Evolutionary conservation across 1,139 yeast species (phyloP).

Genomic region (Debaryomyces subglobosus): DNA sequence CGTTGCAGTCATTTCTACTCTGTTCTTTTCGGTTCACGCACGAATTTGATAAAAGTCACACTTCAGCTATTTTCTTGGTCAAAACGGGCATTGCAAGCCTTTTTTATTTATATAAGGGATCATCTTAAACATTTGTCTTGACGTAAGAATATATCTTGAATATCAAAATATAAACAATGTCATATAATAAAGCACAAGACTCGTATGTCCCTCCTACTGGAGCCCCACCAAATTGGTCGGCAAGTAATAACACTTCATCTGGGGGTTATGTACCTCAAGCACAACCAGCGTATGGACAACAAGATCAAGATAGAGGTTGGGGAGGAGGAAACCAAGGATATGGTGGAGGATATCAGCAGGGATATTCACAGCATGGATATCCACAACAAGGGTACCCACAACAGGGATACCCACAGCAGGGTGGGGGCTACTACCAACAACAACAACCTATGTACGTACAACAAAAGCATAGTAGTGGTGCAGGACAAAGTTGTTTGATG

Average conservation of each 20-base stretch:
- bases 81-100: not conserved
- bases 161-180: slow-evolving; percentile 1
- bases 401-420: slow-evolving; percentile 33
- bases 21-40: not conserved
- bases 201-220: slow-evolving; percentile 43
- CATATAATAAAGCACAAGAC: slow-evolving; percentile 16
- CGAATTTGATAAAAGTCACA: slow-evolving; percentile 1
- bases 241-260: slow-evolving; percentile 12
- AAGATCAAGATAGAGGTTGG: slow-evolving; percentile 37
- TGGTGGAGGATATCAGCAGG: slow-evolving; percentile 27
- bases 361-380: slow-evolving; percentile 28
- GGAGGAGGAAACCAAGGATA: slow-evolving; percentile 27
- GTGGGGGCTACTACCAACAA: slow-evolving; percentile 34
- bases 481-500: slow-evolving; percentile 56
- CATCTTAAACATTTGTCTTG: not conserved
- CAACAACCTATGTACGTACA: slow-evolving; percentile 73
- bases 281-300: slow-evolving; percentile 36
- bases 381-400: slow-evolving; percentile 32
- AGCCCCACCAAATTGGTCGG: slow-evolving; percentile 49
- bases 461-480: slow-evolving; percentile 44
- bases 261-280: slow-evolving; percentile 37
- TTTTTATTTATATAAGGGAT: not conserved
- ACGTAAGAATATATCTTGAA: not conserved
- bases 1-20: not conserved
- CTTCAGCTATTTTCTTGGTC: not conserved